phyloP scores from a whole-genome alignment of 2,329 filamentous ascomycete genomes.

The Colletotrichum sp. region DNA sequence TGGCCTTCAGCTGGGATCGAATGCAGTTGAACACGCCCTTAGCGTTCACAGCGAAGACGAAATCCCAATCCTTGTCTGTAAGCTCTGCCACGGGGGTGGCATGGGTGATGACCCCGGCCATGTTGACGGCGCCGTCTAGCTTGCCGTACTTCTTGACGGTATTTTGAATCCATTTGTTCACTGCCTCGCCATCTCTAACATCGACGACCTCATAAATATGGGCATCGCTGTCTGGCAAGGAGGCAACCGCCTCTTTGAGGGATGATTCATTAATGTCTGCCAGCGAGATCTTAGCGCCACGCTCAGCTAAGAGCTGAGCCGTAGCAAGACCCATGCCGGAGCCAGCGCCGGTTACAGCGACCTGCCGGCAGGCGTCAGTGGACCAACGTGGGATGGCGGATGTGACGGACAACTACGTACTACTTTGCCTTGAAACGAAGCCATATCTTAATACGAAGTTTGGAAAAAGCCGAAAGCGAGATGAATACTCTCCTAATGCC shows the following conservation, averaged over 20 bases:
- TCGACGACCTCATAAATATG: conserved; percentile 7
- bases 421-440: not conserved
- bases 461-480: not conserved
- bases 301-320: conserved; percentile 43
- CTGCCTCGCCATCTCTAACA: conserved; percentile 7
- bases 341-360: conserved; percentile 52
- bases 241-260: conserved; percentile 26
- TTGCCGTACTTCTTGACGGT: conserved; percentile 37
- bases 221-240: not conserved
- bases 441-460: not conserved
- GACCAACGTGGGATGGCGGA: not conserved
- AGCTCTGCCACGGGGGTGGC: conserved; percentile 30
- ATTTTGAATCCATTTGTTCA: conserved; percentile 30
- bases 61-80: conserved; percentile 46
- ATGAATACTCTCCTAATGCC: not conserved
- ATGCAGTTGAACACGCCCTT: conserved; percentile 56
- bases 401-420: not conserved
- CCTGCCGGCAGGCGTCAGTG: not conserved
- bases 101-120: conserved; percentile 43
- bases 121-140: conserved; percentile 48
- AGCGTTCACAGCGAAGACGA: conserved; percentile 47
- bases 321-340: conserved; percentile 54
- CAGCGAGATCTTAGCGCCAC: conserved; percentile 51
- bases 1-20: conserved; percentile 47
- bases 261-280: conserved; percentile 46